These are phyloP conservation scores for Cyberlindnera misumaiensis DNA, from an alignment of 805 yeast genomes.

Conservation along the genomic window DNA sequence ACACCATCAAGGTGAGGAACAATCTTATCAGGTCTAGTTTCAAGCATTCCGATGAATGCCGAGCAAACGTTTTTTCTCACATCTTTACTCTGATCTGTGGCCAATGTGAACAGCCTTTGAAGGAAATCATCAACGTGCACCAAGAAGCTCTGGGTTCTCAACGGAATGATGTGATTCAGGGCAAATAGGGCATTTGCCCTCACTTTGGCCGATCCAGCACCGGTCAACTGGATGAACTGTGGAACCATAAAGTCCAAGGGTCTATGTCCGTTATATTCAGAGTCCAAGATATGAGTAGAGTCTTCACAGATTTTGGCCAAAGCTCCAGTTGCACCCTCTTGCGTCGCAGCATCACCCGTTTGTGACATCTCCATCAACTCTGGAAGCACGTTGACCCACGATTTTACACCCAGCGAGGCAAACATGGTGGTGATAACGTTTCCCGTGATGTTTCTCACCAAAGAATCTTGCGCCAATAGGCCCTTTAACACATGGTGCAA, in stretches of 20 bases:
- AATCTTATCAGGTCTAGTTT: conserved; percentile 73
- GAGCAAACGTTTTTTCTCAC: conserved; percentile 73
- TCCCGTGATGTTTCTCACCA: conserved; percentile 84
- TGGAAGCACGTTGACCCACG: conserved; percentile 73
- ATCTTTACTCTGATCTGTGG: conserved; percentile 49
- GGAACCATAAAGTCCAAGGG: conserved; percentile 68
- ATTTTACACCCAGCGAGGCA: conserved; percentile 54
- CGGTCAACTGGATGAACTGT: conserved; percentile 48
- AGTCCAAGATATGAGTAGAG: conserved; percentile 56
- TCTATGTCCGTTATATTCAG: conserved; percentile 54
- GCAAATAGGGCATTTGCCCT: conserved; percentile 63
- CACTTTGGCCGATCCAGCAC: conserved; percentile 38
- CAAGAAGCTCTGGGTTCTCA: conserved; percentile 59
- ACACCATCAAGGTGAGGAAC: conserved; percentile 82
- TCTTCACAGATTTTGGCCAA: conserved; percentile 89
- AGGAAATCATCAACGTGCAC: conserved; percentile 63
- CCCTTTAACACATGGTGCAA: conserved; percentile 36
- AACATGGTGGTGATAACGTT: conserved; percentile 82
- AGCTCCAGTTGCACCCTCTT: conserved; percentile 75
- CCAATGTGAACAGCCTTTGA: conserved; percentile 57
- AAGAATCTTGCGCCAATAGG: conserved; percentile 43
- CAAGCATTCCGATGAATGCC: conserved; percentile 65
- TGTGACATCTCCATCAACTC: conserved; percentile 58
- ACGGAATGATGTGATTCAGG: conserved; percentile 66
- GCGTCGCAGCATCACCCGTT: conserved; percentile 32